Conservation (phyloP, 106 monocot genomes). For the Allium cepa region DNA sequence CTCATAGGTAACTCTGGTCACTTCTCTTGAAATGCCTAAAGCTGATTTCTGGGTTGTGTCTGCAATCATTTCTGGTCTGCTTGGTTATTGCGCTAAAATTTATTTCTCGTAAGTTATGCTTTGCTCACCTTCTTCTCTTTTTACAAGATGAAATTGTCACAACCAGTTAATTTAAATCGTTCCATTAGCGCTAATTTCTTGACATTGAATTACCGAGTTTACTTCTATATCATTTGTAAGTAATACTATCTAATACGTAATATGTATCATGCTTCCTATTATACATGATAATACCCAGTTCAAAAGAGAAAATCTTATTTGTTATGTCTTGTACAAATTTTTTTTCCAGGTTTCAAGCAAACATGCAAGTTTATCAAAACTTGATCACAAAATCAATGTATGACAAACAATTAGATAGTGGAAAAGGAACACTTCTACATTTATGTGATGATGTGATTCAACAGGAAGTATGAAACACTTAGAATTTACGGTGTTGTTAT, state of each 20-base stretch:
- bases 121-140: background rate
- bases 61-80: constrained; percentile 82
- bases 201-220: too few species aligned
- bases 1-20: constrained; percentile 61
- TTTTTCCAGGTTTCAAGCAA: constrained; percentile 65
- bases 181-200: background rate
- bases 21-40: constrained; percentile 81
- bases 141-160: background rate
- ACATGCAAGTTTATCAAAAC: constrained; percentile 84
- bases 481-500: too few species aligned
- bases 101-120: constrained; percentile 75
- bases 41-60: constrained; percentile 84
- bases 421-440: constrained; percentile 88
- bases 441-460: constrained; percentile 97
- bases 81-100: constrained; percentile 93
- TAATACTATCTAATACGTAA: too few species aligned
- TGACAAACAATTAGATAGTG: constrained; percentile 95
- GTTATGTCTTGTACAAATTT: too few species aligned
- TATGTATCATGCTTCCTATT: too few species aligned
- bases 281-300: too few species aligned
- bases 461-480: constrained; percentile 62
- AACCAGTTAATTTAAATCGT: background rate
- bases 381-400: constrained; percentile 94
- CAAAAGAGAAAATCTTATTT: too few species aligned
- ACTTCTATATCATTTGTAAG: too few species aligned